Evolutionary conservation across 331 rosid species (phyloP), one percentile per base, ranked within the genome.

Genomic region (Malus hybrid): DNA sequence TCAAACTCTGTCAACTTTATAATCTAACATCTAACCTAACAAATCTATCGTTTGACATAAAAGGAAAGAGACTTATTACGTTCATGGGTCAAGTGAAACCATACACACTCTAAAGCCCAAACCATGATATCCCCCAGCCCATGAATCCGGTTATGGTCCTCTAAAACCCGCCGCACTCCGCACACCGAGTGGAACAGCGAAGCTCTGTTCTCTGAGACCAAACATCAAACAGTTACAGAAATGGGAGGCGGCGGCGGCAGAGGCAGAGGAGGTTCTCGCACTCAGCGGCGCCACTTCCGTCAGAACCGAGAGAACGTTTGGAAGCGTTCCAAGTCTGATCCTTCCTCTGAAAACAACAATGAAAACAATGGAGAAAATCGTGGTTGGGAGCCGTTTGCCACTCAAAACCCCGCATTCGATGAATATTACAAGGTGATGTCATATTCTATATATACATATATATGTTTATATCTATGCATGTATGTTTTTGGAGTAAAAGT

Each of bases 271-370:
- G 81, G 92, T 59, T 65, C 96, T 71, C 98, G 98, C 39, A 89
- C 99, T 50, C 99, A 92, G 76, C 36, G 99, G 67, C 89, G 80
- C 74, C 98, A 95, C 67, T 95, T 95, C 83, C 93, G 89, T 6
- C 86, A 92, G 80, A 78, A n/a, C 88, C 84, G 97, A 89, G 98
- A 95, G 70, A 92, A 95, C 73, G 93, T 89, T 6, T 95, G 99
- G 98, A 95, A 95, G 84, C 97, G 93, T 73, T 76, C 93, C 4
- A 95, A 84, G 80, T 71, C 92, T 8, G 97, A 89, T 83, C 84
- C 87, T 50, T 62, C 89, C 56, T 66, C 90, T 6, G 79, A 71
- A 19, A 64, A 16, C 62, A 42, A 56, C 52, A 57, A 52, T 11
- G 79, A 69, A 19, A 85, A 27, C 80, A 65, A 69, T 27, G 81